These are phyloP conservation scores for Cutaneotrichosporon sp. DNA, from an alignment of 1,284 basidiomycete genomes.

Conservation along the genomic window DNA sequence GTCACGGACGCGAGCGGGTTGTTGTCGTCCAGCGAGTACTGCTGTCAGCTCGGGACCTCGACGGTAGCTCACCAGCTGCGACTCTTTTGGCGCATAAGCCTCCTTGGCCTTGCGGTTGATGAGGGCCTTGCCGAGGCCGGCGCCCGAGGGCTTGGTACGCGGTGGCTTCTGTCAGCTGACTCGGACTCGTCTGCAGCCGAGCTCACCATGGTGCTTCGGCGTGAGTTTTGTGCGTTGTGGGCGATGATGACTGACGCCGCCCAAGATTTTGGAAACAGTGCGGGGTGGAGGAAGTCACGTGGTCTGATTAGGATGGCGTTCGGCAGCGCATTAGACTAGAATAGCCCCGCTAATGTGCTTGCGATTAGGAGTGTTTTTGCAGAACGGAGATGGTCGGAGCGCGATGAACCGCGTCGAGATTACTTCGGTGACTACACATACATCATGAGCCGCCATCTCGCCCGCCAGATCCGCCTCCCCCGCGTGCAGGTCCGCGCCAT, in stretches of 20 bases:
- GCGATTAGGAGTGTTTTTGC: neutral
- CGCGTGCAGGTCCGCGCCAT: conserved; percentile 23
- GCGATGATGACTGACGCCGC: neutral
- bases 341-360: neutral
- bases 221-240: neutral
- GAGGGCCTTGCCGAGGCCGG: conserved; percentile 85
- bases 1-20: conserved; percentile 87
- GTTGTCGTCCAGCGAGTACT: conserved; percentile 80
- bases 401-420: neutral
- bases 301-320: neutral
- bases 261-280: conserved; percentile 6
- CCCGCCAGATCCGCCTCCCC: conserved; percentile 14
- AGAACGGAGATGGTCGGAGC: conserved; percentile 7
- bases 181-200: neutral
- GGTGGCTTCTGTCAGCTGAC: conserved; percentile 29
- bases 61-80: conserved; percentile 65
- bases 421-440: neutral
- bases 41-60: conserved; percentile 8
- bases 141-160: conserved; percentile 46
- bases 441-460: conserved; percentile 27
- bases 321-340: too few species aligned
- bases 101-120: conserved; percentile 86
- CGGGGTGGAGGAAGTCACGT: conserved; percentile 14
- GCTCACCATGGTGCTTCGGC: conserved; percentile 16
- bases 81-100: conserved; percentile 68